Evolutionary conservation across 1,139 yeast genomes (phyloP).

Genomic region (Diutina catenulata): DNA sequence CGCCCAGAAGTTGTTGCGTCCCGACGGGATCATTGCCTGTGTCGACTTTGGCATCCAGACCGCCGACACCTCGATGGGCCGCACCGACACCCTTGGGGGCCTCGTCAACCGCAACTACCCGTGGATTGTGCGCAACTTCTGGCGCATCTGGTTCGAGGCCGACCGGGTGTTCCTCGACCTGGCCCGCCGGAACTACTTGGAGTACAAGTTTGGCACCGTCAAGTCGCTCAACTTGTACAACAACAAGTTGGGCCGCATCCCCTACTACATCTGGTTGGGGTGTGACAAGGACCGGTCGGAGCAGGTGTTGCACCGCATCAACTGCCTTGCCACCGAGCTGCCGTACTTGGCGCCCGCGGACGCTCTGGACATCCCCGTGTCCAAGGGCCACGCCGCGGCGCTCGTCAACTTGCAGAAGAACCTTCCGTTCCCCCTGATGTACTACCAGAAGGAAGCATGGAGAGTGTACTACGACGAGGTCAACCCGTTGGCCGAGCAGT

Average conservation of each 20-base stretch:
- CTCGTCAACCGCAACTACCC: conserved; percentile 58
- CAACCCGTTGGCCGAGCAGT: conserved; percentile 56
- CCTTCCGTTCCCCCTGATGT: conserved; percentile 67
- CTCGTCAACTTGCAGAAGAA: conserved; percentile 47
- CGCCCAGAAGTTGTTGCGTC: conserved; percentile 39
- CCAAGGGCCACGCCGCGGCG: conserved; percentile 75
- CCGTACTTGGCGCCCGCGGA: conserved; percentile 58
- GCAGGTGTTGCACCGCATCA: conserved; percentile 49
- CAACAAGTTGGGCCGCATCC: conserved; percentile 55
- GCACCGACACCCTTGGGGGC: conserved; percentile 68
- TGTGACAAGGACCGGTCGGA: conserved; percentile 57
- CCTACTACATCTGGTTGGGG: conserved; percentile 77
- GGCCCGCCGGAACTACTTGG: conserved; percentile 71
- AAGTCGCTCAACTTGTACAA: conserved; percentile 63
- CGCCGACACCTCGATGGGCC: conserved; percentile 51
- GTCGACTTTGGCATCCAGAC: conserved; percentile 78
- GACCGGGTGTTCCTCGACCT: conserved; percentile 74
- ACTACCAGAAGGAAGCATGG: conserved; percentile 68
- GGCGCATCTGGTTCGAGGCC: conserved; percentile 84
- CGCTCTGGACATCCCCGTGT: conserved; percentile 22
- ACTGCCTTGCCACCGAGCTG: conserved; percentile 67
- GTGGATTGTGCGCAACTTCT: conserved; percentile 67
- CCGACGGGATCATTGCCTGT: conserved; percentile 49
- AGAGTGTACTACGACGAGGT: conserved; percentile 70
- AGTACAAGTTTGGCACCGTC: conserved; percentile 69